Base-by-base conservation (phyloP, 352 stramenopile species). In the Phytopythium helicoides region DNA sequence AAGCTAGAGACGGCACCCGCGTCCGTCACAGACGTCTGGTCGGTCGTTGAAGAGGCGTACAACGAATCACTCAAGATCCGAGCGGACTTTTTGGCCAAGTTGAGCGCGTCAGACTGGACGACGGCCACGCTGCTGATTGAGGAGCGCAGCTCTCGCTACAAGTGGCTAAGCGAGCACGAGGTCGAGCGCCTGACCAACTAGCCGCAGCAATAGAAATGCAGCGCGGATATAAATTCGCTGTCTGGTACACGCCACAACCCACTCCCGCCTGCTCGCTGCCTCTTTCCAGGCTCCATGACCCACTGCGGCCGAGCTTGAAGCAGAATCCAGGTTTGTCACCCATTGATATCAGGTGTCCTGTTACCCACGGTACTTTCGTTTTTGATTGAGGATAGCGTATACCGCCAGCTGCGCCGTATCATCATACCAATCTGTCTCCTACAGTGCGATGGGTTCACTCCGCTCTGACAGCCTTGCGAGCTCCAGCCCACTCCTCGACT, bases 121-220 rank as follows among this genome's bases (percentile, higher is more conserved):
- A 85, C 62, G 0, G 69, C 80, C n/a, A 82, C 82, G 46, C 62
- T 89, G 14, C 64, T 87, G 3, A 73, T 89, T 23, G 79, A 86
- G 50, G 75, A 84, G 52, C 63, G 76, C 28, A 73, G 59, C 39
- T 72, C 69, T 23, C 72, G 78, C 28, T 89, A 84, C 71, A 78
- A 77, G 44, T 86, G 74, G 74, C 56, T 76, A 41, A 47, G 50
- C 2, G 50, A 10, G n/a, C 16, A 18, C 8, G 38, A 28, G 31
- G 52, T 22, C n/a, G 36, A 45, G 48, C 28, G 15, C 28, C 31
- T 33, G 28, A 9, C 28, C 28, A 33, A 33, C 9, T 33, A 33
- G 28, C 28, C 28, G 28, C 28, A 33, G 28, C 28, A 33, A 33
- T 33, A 33, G 28, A 33, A 9, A n/a, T n/a, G n/a, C n/a, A n/a